Evolutionary conservation across 2,329 filamentous ascomycete species (phyloP).

Genomic region (Knoxdaviesia proteae): DNA sequence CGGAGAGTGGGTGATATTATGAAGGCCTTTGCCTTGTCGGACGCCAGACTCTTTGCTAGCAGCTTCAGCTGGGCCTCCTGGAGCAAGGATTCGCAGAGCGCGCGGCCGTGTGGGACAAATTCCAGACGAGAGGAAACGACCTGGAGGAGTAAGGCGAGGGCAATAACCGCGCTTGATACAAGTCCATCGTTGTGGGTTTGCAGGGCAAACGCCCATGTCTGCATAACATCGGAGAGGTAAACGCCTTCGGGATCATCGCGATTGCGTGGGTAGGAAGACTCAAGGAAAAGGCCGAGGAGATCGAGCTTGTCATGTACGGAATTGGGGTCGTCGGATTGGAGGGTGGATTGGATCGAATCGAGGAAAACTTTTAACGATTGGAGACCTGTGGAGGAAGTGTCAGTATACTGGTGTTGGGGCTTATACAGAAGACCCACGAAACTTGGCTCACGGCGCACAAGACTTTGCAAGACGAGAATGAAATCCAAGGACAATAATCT

Average conservation of each 20-base stretch:
- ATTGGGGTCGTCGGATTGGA: too few species aligned
- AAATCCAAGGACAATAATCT: not conserved
- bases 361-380: conserved; percentile 52
- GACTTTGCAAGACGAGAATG: not conserved
- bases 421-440: not conserved
- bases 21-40: conserved; percentile 66
- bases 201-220: conserved; percentile 70
- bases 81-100: conserved; percentile 63
- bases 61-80: conserved; percentile 66
- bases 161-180: conserved; percentile 60
- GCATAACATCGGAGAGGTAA: conserved; percentile 61
- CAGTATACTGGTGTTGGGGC: not conserved
- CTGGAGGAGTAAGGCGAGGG: conserved; percentile 63
- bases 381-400: conserved; percentile 24
- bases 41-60: conserved; percentile 56
- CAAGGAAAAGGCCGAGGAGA: conserved; percentile 51
- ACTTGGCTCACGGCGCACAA: not conserved
- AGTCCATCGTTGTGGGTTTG: conserved; percentile 64
- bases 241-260: conserved; percentile 25
- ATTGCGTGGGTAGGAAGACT: conserved; percentile 24
- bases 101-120: conserved; percentile 52
- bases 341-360: conserved; percentile 30
- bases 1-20: conserved; percentile 76
- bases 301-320: conserved; percentile 19
- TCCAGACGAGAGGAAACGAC: conserved; percentile 55